These are phyloP conservation scores for Wickerhamiella vanderwaltii DNA, from an alignment of 805 yeast genomes.

Conservation along the genomic window DNA sequence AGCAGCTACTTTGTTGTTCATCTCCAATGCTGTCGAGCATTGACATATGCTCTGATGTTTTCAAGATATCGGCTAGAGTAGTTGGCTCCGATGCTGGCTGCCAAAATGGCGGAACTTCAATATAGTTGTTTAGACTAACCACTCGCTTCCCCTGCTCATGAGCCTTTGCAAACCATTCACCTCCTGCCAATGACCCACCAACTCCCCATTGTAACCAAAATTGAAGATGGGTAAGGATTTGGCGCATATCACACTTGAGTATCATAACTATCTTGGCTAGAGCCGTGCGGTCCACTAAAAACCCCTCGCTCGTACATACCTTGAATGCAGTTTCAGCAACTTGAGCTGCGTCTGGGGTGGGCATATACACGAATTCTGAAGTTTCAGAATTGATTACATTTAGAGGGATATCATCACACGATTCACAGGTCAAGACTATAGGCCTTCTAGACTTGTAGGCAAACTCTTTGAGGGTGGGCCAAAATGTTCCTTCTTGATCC, in stretches of 20 bases:
- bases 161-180: constrained; percentile 25
- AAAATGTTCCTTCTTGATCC: constrained; percentile 66
- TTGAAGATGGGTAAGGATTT: constrained; percentile 23
- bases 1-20: background rate
- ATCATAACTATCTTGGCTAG: constrained; percentile 18
- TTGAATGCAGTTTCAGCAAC: constrained; percentile 24
- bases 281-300: constrained; percentile 17
- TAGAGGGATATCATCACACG: constrained; percentile 23
- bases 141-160: constrained; percentile 19
- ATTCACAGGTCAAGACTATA: constrained; percentile 51
- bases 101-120: constrained; percentile 9
- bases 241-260: constrained; percentile 24
- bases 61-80: background rate
- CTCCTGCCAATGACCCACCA: constrained; percentile 25
- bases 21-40: background rate
- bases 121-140: constrained; percentile 19
- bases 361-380: constrained; percentile 31
- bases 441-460: constrained; percentile 56
- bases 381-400: constrained; percentile 6
- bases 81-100: constrained; percentile 10
- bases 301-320: constrained; percentile 30
- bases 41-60: background rate
- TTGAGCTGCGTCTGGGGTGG: constrained; percentile 13
- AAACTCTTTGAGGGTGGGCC: constrained; percentile 57
- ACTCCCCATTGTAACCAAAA: constrained; percentile 30